Conservation (phyloP, 148 eudicot genomes). For the Rhododendron ovatum region DNA sequence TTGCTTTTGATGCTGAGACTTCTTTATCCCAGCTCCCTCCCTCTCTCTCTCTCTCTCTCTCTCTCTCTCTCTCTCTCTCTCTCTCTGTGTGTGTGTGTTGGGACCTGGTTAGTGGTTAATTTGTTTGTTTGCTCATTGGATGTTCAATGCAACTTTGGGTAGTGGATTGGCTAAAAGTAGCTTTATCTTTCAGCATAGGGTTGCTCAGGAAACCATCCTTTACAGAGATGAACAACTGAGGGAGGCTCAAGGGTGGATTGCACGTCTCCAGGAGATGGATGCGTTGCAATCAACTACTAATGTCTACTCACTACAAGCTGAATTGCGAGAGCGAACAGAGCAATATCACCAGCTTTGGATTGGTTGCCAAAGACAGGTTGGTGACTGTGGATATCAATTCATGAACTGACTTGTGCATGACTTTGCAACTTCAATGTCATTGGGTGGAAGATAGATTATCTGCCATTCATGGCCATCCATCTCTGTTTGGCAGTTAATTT, state of each 20-base stretch:
- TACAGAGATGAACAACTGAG: conserved; percentile 84
- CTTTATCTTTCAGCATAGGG: conserved; percentile 62
- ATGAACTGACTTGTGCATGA: neutral
- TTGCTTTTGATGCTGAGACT: neutral
- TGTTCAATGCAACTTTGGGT: neutral
- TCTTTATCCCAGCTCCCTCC: neutral
- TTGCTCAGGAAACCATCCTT: conserved; percentile 66
- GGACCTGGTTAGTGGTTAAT: too few species aligned
- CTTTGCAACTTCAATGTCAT: neutral
- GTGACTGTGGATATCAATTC: neutral
- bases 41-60: neutral
- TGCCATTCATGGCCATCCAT: neutral
- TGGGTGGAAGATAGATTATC: neutral
- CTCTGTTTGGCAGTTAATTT: neutral
- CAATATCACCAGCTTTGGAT: conserved; percentile 85
- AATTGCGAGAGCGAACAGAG: conserved; percentile 77
- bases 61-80: neutral
- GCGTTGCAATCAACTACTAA: conserved; percentile 60
- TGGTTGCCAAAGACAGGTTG: conserved; percentile 87
- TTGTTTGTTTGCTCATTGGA: neutral
- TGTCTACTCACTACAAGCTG: conserved; percentile 64
- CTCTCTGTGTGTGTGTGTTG: too few species aligned
- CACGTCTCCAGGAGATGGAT: conserved; percentile 84
- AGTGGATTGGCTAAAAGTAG: neutral
- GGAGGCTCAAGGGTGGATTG: conserved; percentile 88